Conservation (phyloP, 495 filamentous ascomycete species). For the Mycothermus thermophilus region DNA sequence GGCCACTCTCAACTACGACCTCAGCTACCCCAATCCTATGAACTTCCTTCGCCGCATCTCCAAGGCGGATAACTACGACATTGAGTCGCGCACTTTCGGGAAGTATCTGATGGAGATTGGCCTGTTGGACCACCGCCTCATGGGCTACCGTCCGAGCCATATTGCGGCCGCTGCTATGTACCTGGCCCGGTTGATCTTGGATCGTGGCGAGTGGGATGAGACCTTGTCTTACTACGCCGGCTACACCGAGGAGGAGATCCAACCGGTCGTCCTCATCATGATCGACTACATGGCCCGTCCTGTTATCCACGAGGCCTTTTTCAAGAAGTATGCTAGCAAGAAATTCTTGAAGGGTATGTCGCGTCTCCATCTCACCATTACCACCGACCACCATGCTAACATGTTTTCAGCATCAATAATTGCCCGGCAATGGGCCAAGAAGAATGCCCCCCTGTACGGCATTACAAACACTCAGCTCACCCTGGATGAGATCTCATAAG, state of each 20-base stretch:
- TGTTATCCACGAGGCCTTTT: conserved; percentile 89
- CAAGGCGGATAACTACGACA: conserved; percentile 96
- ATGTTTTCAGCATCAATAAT: conserved; percentile 64
- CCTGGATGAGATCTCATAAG: conserved; percentile 28
- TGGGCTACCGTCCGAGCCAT: conserved; percentile 74
- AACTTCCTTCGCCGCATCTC: conserved; percentile 97
- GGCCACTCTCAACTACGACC: conserved; percentile 81
- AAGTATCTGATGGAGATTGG: conserved; percentile 99
- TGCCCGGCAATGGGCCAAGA: conserved; percentile 86
- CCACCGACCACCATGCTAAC: not conserved
- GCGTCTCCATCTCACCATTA: not conserved
- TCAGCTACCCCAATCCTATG: conserved; percentile 98
- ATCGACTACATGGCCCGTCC: conserved; percentile 84
- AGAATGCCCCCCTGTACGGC: conserved; percentile 38
- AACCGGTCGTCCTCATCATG: conserved; percentile 87
- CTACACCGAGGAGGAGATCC: conserved; percentile 81
- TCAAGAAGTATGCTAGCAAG: conserved; percentile 98
- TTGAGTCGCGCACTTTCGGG: conserved; percentile 87
- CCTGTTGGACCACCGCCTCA: conserved; percentile 83
- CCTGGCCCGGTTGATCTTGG: conserved; percentile 74
- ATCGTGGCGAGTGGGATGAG: conserved; percentile 80
- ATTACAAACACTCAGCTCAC: conserved; percentile 27
- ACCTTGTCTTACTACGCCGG: conserved; percentile 88
- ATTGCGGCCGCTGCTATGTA: conserved; percentile 92
- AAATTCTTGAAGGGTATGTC: conserved; percentile 84